Evolutionary conservation across 495 filamentous ascomycete genomes (phyloP).

Genomic region (Penicillium arizonense): DNA sequence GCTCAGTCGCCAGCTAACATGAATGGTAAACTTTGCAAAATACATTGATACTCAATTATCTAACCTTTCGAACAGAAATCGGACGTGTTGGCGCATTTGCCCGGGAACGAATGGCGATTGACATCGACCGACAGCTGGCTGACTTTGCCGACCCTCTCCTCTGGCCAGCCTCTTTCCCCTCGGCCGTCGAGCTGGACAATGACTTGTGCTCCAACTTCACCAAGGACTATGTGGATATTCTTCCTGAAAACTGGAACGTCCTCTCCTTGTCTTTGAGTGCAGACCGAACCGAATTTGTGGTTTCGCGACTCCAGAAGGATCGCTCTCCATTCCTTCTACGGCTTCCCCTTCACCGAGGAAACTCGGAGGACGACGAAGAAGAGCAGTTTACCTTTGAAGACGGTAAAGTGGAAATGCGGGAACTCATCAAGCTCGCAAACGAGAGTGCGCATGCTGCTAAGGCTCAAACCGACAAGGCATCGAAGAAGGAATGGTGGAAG

Average conservation of each 20-base stretch:
- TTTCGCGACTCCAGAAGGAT: slow-evolving; percentile 71
- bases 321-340: slow-evolving; percentile 80
- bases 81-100: slow-evolving; percentile 46
- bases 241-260: slow-evolving; percentile 80
- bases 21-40: slow-evolving; percentile 32
- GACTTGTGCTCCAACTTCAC: slow-evolving; percentile 35
- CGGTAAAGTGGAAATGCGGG: slow-evolving; percentile 72
- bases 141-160: slow-evolving; percentile 39
- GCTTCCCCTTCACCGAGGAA: slow-evolving; percentile 78
- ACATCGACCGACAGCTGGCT: slow-evolving; percentile 41
- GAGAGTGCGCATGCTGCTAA: slow-evolving; percentile 73
- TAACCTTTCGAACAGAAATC: slow-evolving; percentile 32
- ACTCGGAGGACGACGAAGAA: slow-evolving; percentile 76
- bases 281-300: slow-evolving; percentile 72
- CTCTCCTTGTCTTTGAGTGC: slow-evolving; percentile 83
- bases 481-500: slow-evolving; percentile 84
- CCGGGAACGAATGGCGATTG: slow-evolving; percentile 42
- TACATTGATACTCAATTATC: neutral
- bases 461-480: slow-evolving; percentile 55
- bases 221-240: slow-evolving; percentile 54
- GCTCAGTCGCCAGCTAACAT: slow-evolving; percentile 41
- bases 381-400: slow-evolving; percentile 80
- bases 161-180: slow-evolving; percentile 31
- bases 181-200: slow-evolving; percentile 20
- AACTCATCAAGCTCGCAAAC: slow-evolving; percentile 79